A percentile compares a stretch with the other conserved stretches of the same genome.
Conservation (phyloP, 176 grass and related monocot species). For the Tuctoria greenei region DNA sequence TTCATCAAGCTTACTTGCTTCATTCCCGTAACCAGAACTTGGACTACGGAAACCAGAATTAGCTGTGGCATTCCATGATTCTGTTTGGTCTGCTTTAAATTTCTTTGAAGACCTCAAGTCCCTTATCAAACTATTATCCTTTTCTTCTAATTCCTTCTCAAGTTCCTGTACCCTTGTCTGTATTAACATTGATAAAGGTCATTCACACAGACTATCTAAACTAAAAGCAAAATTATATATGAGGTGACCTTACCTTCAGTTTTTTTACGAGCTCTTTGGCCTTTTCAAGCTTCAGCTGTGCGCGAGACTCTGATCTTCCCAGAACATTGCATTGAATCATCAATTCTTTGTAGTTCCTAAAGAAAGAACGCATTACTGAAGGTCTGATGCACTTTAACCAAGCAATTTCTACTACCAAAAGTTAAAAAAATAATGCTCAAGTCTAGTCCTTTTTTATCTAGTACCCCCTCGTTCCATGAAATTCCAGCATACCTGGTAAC, state of each 20-base stretch:
- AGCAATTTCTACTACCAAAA: background rate
- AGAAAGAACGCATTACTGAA: constrained; percentile 28
- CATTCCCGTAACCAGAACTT: constrained; percentile 22
- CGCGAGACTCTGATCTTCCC: constrained; percentile 71
- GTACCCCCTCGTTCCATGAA: background rate
- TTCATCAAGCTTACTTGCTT: constrained; percentile 18
- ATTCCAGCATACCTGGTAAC: background rate
- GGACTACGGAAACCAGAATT: constrained; percentile 6
- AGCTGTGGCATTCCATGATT: constrained; percentile 24
- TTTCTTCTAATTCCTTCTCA: constrained; percentile 77
- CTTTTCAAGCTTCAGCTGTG: constrained; percentile 69
- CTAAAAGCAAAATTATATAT: background rate
- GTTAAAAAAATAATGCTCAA: background rate
- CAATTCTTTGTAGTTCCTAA: constrained; percentile 93
- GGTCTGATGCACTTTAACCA: background rate
- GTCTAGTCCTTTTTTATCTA: background rate
- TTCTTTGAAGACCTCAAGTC: constrained; percentile 75
- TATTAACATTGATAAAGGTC: constrained; percentile 14
- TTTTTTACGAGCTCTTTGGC: constrained; percentile 77
- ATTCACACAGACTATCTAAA: constrained; percentile 16
- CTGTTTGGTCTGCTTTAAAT: constrained; percentile 53
- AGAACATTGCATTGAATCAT: constrained; percentile 83
- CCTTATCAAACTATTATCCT: constrained; percentile 69
- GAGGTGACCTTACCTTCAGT: constrained; percentile 47
- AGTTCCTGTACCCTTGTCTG: constrained; percentile 64